Conservation (phyloP, 2,329 filamentous ascomycete species). For the Ilyonectria mors-panacis region DNA sequence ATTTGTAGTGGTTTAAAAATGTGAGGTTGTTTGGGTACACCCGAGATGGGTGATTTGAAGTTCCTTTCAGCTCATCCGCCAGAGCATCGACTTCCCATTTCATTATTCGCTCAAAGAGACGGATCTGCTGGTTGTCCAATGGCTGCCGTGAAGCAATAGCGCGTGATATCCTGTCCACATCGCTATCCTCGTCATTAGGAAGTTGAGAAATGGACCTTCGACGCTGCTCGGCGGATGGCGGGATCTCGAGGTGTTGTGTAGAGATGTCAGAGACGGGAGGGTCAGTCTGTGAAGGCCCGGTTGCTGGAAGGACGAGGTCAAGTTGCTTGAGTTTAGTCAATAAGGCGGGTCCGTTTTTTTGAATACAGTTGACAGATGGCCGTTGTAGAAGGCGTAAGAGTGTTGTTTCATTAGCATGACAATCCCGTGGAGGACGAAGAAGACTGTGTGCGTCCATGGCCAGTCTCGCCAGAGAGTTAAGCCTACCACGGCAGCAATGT, state of each 20-base stretch:
- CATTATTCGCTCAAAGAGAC: constrained; percentile 75
- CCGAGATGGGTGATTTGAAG: constrained; percentile 64
- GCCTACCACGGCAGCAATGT: constrained; percentile 73
- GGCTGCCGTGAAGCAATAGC: constrained; percentile 74
- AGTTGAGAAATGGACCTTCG: constrained; percentile 57
- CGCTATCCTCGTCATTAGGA: constrained; percentile 58
- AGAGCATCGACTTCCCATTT: constrained; percentile 77
- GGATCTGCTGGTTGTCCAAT: constrained; percentile 74
- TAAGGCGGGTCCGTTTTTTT: constrained; percentile 63
- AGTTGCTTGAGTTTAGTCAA: constrained; percentile 69
- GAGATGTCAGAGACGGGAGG: constrained; percentile 60
- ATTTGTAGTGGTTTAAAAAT: constrained; percentile 76
- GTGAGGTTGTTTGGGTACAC: constrained; percentile 81
- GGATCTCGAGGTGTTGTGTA: constrained; percentile 60
- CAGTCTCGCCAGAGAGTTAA: constrained; percentile 80
- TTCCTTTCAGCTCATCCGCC: constrained; percentile 75
- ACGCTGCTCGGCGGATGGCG: constrained; percentile 61
- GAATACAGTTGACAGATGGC: constrained; percentile 75
- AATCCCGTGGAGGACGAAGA: constrained; percentile 81
- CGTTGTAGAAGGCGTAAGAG: constrained; percentile 85
- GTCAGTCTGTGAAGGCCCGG: constrained; percentile 59
- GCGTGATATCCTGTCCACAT: constrained; percentile 72
- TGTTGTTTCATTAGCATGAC: constrained; percentile 90
- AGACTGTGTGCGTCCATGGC: constrained; percentile 88
- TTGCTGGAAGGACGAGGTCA: constrained; percentile 64